A percentile compares a stretch with the other conserved stretches of the same genome.
These are phyloP conservation scores for Glycyrrhiza uralensis DNA, from an alignment of 306 rosid species.

Conservation along the genomic window DNA sequence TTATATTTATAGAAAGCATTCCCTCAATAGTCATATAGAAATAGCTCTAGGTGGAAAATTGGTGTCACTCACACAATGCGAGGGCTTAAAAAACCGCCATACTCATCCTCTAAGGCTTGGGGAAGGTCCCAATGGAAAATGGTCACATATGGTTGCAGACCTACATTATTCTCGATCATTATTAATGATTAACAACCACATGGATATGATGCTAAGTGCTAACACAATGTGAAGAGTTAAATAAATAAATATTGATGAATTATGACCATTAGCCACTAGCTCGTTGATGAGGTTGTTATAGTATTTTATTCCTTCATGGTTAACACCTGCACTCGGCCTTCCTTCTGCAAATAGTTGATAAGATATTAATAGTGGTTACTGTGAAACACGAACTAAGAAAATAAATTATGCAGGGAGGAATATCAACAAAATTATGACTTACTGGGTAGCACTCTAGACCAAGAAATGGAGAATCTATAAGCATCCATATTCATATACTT, in stretches of 20 bases:
- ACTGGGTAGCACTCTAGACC: constrained; percentile 63
- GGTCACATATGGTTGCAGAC: constrained; percentile 36
- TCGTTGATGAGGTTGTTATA: constrained; percentile 59
- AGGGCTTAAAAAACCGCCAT: constrained; percentile 52
- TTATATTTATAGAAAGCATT: background rate
- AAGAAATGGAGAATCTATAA: constrained; percentile 40
- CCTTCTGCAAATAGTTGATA: constrained; percentile 41
- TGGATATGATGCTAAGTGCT: background rate
- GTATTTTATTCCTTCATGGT: constrained; percentile 47
- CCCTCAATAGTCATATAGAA: background rate
- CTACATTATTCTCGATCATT: constrained; percentile 14
- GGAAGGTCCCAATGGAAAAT: constrained; percentile 42
- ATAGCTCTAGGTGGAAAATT: constrained; percentile 1
- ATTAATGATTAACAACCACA: background rate
- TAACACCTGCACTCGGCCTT: constrained; percentile 56
- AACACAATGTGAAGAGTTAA: background rate
- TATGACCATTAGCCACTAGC: constrained; percentile 50
- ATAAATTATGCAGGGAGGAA: background rate
- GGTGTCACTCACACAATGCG: constrained; percentile 42
- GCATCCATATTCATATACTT: constrained; percentile 63
- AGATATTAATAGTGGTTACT: background rate
- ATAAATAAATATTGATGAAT: background rate
- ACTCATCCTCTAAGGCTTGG: constrained; percentile 46
- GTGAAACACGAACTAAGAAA: background rate
- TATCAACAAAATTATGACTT: constrained; percentile 21